Conservation (phyloP, 345 rosid species). For the Arabidopsis suecica region DNA sequence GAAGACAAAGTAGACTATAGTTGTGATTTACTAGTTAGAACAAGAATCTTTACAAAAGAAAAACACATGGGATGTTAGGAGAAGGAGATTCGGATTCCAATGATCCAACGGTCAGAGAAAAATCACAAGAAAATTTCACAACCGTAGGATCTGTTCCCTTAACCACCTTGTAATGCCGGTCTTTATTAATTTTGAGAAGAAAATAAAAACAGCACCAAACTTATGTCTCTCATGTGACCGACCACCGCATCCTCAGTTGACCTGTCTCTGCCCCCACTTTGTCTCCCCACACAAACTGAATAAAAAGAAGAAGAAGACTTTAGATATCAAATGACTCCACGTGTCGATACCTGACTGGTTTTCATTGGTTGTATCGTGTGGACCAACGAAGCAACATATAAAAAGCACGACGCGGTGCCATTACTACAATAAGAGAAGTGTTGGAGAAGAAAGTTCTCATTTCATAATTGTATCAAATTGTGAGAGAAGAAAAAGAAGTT, state of each 20-base stretch:
- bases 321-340: constrained; percentile 35
- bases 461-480: constrained; percentile 17
- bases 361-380: constrained; percentile 22
- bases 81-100: constrained; percentile 30
- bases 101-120: constrained; percentile 39
- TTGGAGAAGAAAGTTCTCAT: constrained; percentile 46
- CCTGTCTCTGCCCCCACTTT: constrained; percentile 50
- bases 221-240: constrained; percentile 50
- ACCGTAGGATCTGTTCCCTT: constrained; percentile 50
- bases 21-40: constrained; percentile 44
- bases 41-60: constrained; percentile 36
- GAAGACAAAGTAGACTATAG: neutral
- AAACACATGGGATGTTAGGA: constrained; percentile 46
- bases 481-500: neutral
- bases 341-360: constrained; percentile 28
- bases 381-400: constrained; percentile 42
- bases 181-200: constrained; percentile 31
- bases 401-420: constrained; percentile 45
- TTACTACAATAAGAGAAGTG: constrained; percentile 49
- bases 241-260: constrained; percentile 49
- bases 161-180: constrained; percentile 49
- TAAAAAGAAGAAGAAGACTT: constrained; percentile 23
- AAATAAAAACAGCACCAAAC: constrained; percentile 38
- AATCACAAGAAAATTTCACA: constrained; percentile 32
- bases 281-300: constrained; percentile 39